phyloP scores from a whole-genome alignment of 2,329 filamentous ascomycete species.

The Cladosporium oxysporum region DNA sequence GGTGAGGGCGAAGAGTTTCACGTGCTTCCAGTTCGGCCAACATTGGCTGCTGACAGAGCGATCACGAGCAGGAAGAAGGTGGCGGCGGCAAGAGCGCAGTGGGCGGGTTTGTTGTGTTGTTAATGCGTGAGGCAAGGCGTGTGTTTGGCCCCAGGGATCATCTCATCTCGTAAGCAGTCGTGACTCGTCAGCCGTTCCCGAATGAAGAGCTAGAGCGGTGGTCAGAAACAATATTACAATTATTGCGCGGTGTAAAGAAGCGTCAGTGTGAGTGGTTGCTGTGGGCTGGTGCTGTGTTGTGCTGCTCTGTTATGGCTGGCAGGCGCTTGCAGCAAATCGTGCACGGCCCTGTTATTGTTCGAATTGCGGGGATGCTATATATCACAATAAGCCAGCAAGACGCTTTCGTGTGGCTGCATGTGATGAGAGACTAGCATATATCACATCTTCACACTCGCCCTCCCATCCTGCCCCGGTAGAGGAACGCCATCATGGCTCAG shows the following conservation, averaged over 20 bases:
- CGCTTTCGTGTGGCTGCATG: neutral
- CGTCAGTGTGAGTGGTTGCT: neutral
- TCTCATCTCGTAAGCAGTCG: constrained; percentile 18
- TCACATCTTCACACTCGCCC: neutral
- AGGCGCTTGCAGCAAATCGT: constrained; percentile 5
- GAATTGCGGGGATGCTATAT: neutral
- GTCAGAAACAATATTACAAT: neutral
- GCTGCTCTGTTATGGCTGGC: constrained; percentile 15
- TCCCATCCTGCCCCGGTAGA: neutral
- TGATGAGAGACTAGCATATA: neutral
- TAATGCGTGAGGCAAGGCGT: neutral
- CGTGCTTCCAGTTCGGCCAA: constrained; percentile 8
- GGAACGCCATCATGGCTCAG: constrained; percentile 29
- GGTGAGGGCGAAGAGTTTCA: constrained; percentile 4
- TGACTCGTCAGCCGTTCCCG: neutral
- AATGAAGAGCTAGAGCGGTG: neutral
- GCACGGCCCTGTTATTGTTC: neutral
- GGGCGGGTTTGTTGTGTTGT: neutral
- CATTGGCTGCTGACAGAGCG: constrained; percentile 15
- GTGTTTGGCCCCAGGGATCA: constrained; percentile 1
- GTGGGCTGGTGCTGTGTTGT: constrained; percentile 1
- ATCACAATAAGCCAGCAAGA: neutral
- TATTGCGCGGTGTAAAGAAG: neutral
- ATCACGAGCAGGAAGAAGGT: constrained; percentile 14
- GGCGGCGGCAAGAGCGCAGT: constrained; percentile 14